A percentile compares a stretch with the other conserved stretches of the same genome.
These are phyloP conservation scores for Aaosphaeria pasadenensis DNA, from an alignment of 2,329 filamentous ascomycete species.

Conservation along the genomic window DNA sequence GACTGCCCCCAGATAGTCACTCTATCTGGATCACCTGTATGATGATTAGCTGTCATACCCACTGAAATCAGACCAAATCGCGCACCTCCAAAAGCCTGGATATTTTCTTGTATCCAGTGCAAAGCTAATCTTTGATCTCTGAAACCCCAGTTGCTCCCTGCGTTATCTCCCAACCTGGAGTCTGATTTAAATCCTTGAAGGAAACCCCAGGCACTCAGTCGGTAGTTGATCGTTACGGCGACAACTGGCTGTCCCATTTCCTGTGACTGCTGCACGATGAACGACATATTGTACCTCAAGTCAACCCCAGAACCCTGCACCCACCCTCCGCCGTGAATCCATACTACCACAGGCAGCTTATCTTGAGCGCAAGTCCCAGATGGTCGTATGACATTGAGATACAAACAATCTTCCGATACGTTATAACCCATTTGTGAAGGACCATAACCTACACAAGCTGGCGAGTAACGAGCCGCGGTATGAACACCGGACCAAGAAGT, in stretches of 20 bases:
- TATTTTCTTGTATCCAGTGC: slow-evolving; percentile 35
- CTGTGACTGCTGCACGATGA: slow-evolving; percentile 7
- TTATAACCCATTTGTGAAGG: not conserved
- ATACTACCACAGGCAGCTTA: slow-evolving; percentile 25
- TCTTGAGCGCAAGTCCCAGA: slow-evolving; percentile 7
- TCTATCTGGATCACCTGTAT: not conserved
- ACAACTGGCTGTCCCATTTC: slow-evolving; percentile 12
- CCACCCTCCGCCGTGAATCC: slow-evolving; percentile 11
- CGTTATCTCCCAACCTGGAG: slow-evolving; percentile 46
- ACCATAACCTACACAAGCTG: not conserved
- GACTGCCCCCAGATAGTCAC: not conserved
- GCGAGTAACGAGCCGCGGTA: not conserved
- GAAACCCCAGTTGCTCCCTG: slow-evolving; percentile 47
- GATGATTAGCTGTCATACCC: not conserved
- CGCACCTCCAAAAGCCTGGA: slow-evolving; percentile 28
- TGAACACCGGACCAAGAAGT: not conserved
- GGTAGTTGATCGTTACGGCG: slow-evolving; percentile 58
- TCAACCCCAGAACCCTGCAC: not conserved
- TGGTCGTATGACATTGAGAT: not conserved
- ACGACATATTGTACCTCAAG: slow-evolving; percentile 11
- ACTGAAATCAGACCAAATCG: not conserved
- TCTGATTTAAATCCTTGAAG: slow-evolving; percentile 35
- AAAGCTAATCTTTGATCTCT: slow-evolving; percentile 40
- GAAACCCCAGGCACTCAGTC: slow-evolving; percentile 61
- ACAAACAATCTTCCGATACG: not conserved